Percentiles rank a stretch among this genome's conserved stretches.
Conservation (phyloP, 306 rosid genomes). For the Cucurbita maxima region DNA sequence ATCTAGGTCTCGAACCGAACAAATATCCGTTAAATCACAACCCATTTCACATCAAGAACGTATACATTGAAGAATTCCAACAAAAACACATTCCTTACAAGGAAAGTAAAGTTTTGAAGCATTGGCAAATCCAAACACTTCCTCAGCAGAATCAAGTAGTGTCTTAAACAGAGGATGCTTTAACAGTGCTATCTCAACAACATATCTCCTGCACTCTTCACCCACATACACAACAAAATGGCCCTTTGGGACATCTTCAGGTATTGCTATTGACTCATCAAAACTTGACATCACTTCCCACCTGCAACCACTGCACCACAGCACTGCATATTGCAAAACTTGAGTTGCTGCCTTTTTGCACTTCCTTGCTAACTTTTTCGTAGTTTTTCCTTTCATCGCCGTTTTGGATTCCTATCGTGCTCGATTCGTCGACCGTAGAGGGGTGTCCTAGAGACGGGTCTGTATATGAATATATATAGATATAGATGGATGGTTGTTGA, state of each 20-base stretch:
- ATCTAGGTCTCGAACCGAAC: not conserved
- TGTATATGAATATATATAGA: not conserved
- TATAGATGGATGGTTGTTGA: not conserved
- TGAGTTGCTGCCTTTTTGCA: constrained; percentile 15
- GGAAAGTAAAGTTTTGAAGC: constrained; percentile 44
- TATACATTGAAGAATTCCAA: constrained; percentile 24
- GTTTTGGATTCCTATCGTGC: not conserved
- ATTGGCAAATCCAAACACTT: constrained; percentile 34
- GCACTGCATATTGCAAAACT: constrained; percentile 3
- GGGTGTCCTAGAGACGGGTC: not conserved
- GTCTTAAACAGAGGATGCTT: constrained; percentile 40
- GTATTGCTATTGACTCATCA: constrained; percentile 10
- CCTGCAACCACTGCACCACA: not conserved
- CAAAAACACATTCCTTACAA: constrained; percentile 41
- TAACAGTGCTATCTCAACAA: constrained; percentile 27
- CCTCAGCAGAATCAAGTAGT: constrained; percentile 48
- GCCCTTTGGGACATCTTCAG: constrained; percentile 62
- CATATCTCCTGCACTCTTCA: constrained; percentile 52
- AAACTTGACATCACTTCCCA: constrained; percentile 8
- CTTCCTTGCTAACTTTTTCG: constrained; percentile 5
- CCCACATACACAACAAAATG: constrained; percentile 58
- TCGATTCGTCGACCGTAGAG: too few species aligned
- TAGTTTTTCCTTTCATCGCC: constrained; percentile 11
- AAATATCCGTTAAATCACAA: not conserved
- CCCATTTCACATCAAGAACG: not conserved